Base-by-base conservation (phyloP, 768 basidiomycete genomes). In the Suillus fuscotomentosus region DNA sequence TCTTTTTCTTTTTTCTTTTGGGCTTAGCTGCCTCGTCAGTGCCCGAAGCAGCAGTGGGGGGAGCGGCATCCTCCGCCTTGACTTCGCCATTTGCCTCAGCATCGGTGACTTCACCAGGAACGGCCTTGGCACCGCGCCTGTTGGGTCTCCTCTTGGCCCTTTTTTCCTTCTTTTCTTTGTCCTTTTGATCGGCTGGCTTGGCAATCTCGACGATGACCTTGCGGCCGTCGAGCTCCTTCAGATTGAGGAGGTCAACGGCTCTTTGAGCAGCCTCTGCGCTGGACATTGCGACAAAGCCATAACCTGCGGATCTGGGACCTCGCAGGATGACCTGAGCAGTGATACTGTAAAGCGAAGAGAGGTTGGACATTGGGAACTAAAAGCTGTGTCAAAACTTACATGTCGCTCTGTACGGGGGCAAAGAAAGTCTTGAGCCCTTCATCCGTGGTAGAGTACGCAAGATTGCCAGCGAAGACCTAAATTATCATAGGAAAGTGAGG, bases 401-500 rank as follows among this genome's bases (percentile, higher is more conserved):
- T 89, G 79, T 94, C 93, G 82, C 81, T 86, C 79, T 86, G 83
- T 75, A 94, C 89, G 76, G 91, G 90, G 79, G 84, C 90, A 84
- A 96, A 97, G 85, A 97, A 91, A 79, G 91, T 82, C 89, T 87
- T 91, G 82, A 97, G 90, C 88, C 92, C 92, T 81, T 94, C 91
- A 84, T 94, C 92, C 84, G 91, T 93, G 70, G 92, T 94, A 75
- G 88, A 83, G 80, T 95, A 97, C 83, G 93, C 88, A 84, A 97
- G 94, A 82, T 97, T 97, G 72, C 95, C 95, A 75, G 89, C 92
- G 79, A 96, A 96, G 83, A 95, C 92, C 57, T 59, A 6, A 7
- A 2, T 22, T 54, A 24, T 57, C 59, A 60, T 66, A 20, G 22
- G 38, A 51, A 63, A 65, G 60, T 53, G 66, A 65, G 67, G 9